These are phyloP conservation scores for Henckelia pumila DNA, from an alignment of 257 asterid species.

Conservation along the genomic window DNA sequence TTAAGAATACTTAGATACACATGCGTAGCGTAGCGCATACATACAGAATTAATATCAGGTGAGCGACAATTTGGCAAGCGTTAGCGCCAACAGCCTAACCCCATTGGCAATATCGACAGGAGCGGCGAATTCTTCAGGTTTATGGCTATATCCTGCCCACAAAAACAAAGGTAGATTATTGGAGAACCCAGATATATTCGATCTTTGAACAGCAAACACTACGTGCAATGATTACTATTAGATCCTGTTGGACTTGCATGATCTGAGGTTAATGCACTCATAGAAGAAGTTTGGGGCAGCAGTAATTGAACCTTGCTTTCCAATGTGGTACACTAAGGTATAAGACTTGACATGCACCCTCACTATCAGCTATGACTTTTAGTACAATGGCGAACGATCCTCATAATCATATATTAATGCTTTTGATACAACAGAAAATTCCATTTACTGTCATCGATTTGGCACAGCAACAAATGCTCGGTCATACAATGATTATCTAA, in stretches of 20 bases:
- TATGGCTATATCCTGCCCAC: conserved; percentile 64
- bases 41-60: conserved; percentile 21
- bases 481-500: background rate
- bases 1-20: background rate
- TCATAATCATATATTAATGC: background rate
- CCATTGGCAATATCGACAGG: conserved; percentile 61
- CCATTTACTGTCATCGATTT: background rate
- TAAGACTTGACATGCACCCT: background rate
- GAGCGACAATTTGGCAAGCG: conserved; percentile 52
- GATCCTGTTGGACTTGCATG: background rate
- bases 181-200: background rate
- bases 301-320: background rate
- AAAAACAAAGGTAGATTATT: background rate
- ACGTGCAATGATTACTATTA: background rate
- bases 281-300: background rate
- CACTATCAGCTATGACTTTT: background rate
- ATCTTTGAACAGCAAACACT: background rate
- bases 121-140: conserved; percentile 75
- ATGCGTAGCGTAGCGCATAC: background rate
- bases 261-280: background rate
- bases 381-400: background rate
- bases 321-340: background rate
- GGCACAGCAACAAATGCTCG: background rate
- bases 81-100: conserved; percentile 64
- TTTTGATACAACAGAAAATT: background rate